Evolutionary conservation across 371 early-diverging fungal genomes (phyloP).

Genomic region (Polyrhizophydium stewartii): DNA sequence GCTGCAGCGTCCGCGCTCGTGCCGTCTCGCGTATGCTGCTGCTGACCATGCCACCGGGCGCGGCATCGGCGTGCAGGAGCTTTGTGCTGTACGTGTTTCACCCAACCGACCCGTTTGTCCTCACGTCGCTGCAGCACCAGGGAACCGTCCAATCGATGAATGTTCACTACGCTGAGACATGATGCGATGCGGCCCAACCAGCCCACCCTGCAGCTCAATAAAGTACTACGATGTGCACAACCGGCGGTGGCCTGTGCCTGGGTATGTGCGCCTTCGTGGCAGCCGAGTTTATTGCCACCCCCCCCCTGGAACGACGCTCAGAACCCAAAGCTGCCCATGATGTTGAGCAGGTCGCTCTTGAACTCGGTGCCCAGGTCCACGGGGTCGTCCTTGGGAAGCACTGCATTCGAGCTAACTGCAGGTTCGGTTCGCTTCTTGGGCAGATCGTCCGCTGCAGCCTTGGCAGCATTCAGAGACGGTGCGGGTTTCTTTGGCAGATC

Average conservation of each 20-base stretch:
- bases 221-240: too few relatives aligned
- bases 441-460: too few relatives aligned
- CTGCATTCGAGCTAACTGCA: too few relatives aligned
- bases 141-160: not conserved
- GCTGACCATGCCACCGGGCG: not conserved
- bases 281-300: too few relatives aligned
- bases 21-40: not conserved
- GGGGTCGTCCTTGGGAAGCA: too few relatives aligned
- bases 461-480: too few relatives aligned
- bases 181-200: too few relatives aligned
- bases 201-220: too few relatives aligned
- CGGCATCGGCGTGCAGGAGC: not conserved
- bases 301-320: not conserved
- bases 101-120: conserved; percentile 55
- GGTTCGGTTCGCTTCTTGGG: too few relatives aligned
- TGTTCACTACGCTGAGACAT: not conserved
- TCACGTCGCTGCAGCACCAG: conserved; percentile 20
- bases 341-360: not conserved
- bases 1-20: not conserved
- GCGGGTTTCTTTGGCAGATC: too few relatives aligned
- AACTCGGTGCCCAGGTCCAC: not conserved
- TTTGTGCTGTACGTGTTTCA: conserved; percentile 50
- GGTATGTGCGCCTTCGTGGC: too few relatives aligned
- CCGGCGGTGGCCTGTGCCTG: too few relatives aligned
- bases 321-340: conserved; percentile 1